Evolutionary conservation across 345 rosid species (phyloP).

Genomic region (Abelmoschus esculentus): DNA sequence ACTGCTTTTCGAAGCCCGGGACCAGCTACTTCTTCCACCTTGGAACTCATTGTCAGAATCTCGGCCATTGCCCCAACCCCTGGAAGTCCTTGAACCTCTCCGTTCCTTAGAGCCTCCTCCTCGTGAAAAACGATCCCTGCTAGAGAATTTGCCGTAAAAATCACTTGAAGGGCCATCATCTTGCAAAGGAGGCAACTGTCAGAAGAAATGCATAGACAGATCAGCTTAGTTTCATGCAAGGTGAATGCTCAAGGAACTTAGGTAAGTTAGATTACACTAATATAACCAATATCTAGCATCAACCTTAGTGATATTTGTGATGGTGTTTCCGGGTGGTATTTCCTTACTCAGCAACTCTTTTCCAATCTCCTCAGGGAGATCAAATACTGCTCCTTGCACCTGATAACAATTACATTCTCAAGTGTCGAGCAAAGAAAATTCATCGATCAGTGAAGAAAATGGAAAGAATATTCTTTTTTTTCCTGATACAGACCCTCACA

Average conservation of each 20-base stretch:
- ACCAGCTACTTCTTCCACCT: slow-evolving; percentile 61
- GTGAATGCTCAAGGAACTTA: neutral
- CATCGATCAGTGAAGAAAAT: neutral
- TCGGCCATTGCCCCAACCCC: slow-evolving; percentile 55
- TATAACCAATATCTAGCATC: slow-evolving; percentile 4
- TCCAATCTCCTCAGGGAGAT: slow-evolving; percentile 89
- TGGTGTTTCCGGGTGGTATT: slow-evolving; percentile 71
- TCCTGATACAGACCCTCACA: slow-evolving; percentile 49
- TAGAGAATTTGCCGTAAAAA: slow-evolving; percentile 72
- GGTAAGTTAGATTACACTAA: neutral
- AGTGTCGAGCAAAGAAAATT: slow-evolving; percentile 9
- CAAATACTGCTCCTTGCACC: slow-evolving; percentile 97
- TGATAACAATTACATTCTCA: slow-evolving; percentile 27
- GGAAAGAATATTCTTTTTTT: neutral
- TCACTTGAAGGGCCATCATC: slow-evolving; percentile 85
- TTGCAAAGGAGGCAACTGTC: slow-evolving; percentile 84
- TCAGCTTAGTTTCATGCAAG: neutral
- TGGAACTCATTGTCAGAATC: slow-evolving; percentile 40
- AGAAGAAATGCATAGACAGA: neutral
- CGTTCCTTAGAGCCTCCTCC: slow-evolving; percentile 36
- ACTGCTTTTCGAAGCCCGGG: slow-evolving; percentile 45
- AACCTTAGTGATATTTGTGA: slow-evolving; percentile 74
- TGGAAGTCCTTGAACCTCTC: slow-evolving; percentile 47
- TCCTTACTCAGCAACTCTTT: slow-evolving; percentile 63
- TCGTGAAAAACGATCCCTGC: slow-evolving; percentile 57